Evolutionary conservation across 441 rosid genomes (phyloP).

Genomic region (Eruca vesicaria): DNA sequence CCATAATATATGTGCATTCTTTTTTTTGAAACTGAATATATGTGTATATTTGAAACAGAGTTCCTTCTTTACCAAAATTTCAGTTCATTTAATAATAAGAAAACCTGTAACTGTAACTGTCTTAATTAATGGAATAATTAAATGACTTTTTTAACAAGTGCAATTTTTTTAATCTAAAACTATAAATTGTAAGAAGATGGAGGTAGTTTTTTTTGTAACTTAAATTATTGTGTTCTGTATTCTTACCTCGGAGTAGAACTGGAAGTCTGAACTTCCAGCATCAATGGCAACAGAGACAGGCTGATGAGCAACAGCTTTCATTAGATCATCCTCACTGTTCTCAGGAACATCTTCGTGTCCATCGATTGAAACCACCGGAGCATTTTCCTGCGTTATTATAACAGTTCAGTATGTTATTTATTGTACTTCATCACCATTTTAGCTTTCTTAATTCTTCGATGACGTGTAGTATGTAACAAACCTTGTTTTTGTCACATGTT

Average conservation of each 20-base stretch:
- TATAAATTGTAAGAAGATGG: not conserved
- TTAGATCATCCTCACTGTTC: conserved; percentile 36
- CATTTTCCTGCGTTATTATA: conserved; percentile 10
- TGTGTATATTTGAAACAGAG: not conserved
- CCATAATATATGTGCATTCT: not conserved
- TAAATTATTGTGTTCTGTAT: not conserved
- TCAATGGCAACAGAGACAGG: conserved; percentile 46
- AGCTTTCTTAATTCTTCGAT: not conserved
- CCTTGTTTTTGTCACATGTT: conserved; percentile 34
- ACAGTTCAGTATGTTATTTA: not conserved
- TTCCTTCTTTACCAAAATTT: not conserved
- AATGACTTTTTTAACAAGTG: not conserved
- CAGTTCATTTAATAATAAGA: not conserved
- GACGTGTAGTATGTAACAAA: not conserved
- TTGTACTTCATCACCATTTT: too few species aligned
- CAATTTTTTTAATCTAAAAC: not conserved
- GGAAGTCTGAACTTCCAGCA: conserved; percentile 41
- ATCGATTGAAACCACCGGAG: conserved; percentile 36
- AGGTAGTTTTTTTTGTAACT: not conserved
- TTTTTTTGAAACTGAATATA: too few species aligned
- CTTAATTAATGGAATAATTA: not conserved
- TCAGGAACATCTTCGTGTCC: conserved; percentile 45
- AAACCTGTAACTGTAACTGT: not conserved
- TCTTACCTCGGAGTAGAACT: conserved; percentile 37
- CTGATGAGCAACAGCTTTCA: conserved; percentile 47